These are phyloP conservation scores for Aspergillus amoenus DNA, from an alignment of 2,329 filamentous ascomycete species.

Conservation along the genomic window DNA sequence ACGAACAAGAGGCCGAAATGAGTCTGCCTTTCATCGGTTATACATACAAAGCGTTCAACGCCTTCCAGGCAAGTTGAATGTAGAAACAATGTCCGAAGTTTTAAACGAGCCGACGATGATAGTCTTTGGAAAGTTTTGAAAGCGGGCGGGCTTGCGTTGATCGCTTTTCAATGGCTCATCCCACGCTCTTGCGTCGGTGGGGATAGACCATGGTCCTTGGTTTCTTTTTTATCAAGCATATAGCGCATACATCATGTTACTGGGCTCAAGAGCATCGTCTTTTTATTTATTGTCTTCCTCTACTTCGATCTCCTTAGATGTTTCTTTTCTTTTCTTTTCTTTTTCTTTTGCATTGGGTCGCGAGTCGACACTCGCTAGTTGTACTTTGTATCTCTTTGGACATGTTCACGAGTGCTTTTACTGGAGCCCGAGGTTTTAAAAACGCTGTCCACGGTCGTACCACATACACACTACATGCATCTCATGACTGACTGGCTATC, in stretches of 20 bases:
- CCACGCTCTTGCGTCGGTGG: constrained; percentile 23
- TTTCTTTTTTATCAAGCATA: constrained; percentile 33
- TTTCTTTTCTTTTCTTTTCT: no score
- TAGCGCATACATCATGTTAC: constrained; percentile 29
- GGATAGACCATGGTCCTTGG: constrained; percentile 26
- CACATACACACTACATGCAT: constrained; percentile 16
- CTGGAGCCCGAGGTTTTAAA: constrained; percentile 5
- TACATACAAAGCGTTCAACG: constrained; percentile 95
- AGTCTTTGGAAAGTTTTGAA: constrained; percentile 21
- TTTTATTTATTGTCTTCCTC: constrained; percentile 7
- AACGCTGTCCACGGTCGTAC: neutral
- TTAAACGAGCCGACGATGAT: constrained; percentile 20
- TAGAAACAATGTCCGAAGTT: constrained; percentile 19
- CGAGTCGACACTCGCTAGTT: constrained; percentile 22
- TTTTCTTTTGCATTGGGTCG: constrained; percentile 24
- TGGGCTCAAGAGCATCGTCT: constrained; percentile 28
- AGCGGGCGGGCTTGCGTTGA: constrained; percentile 37
- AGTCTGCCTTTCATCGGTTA: constrained; percentile 95
- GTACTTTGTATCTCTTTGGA: constrained; percentile 15
- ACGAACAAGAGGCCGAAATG: constrained; percentile 86
- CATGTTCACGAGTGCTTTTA: constrained; percentile 16
- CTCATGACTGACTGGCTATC: constrained; percentile 20
- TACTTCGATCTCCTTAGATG: constrained; percentile 10
- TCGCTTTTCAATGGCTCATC: constrained; percentile 22
- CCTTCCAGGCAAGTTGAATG: constrained; percentile 50